These are phyloP conservation scores for Xylaria sp. DNA, from an alignment of 2,329 filamentous ascomycete species.

Conservation along the genomic window DNA sequence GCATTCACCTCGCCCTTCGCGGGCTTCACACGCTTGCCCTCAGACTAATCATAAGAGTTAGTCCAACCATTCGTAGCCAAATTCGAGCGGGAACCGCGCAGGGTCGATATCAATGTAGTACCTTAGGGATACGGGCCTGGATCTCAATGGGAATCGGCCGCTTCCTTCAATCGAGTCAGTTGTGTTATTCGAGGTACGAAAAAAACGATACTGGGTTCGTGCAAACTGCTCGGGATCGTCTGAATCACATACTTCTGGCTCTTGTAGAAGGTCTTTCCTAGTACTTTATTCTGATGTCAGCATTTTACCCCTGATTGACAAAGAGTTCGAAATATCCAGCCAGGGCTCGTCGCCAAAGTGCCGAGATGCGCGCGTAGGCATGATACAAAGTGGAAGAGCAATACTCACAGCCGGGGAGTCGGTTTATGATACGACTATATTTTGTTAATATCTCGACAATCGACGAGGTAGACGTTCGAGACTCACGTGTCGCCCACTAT, in stretches of 20 bases:
- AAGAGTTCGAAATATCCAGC: neutral
- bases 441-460: neutral
- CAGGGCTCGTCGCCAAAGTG: neutral
- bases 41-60: constrained; percentile 6
- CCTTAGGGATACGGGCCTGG: constrained; percentile 55
- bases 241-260: constrained; percentile 26
- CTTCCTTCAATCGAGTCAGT: constrained; percentile 54
- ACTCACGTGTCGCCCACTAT: constrained; percentile 65
- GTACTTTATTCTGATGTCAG: constrained; percentile 34
- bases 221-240: neutral
- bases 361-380: neutral
- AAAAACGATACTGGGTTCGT: neutral
- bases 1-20: constrained; percentile 45
- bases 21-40: constrained; percentile 51
- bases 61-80: neutral
- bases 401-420: constrained; percentile 54
- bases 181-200: neutral
- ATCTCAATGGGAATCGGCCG: constrained; percentile 79
- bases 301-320: neutral
- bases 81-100: neutral
- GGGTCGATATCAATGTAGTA: constrained; percentile 37
- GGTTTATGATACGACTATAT: constrained; percentile 58
- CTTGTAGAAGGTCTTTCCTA: constrained; percentile 94
- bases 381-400: neutral
- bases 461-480: neutral